Conservation (phyloP, 176 grass and related monocot genomes). For the Oryza glumipatula region DNA sequence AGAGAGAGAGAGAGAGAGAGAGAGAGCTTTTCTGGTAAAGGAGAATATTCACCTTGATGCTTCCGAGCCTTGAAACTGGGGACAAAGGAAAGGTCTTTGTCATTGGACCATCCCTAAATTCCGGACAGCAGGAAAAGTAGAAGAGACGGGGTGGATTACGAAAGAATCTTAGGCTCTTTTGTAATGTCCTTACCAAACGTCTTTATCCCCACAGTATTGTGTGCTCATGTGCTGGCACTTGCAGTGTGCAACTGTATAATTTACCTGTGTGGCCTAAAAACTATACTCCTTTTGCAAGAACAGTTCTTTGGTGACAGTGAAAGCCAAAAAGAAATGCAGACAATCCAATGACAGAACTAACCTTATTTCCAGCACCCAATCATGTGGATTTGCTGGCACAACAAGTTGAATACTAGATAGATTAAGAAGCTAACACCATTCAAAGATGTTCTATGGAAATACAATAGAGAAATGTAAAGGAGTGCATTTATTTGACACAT, state of each 20-base stretch:
- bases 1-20: background rate
- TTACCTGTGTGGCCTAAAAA: slow-evolving; percentile 13
- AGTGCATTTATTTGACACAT: background rate
- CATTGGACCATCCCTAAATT: slow-evolving; percentile 52
- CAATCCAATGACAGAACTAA: slow-evolving; percentile 1
- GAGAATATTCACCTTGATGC: slow-evolving; percentile 49
- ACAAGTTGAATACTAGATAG: slow-evolving; percentile 5
- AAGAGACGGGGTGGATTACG: slow-evolving; percentile 31
- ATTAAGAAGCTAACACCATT: background rate
- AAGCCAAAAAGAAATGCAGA: slow-evolving; percentile 22
- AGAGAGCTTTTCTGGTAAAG: slow-evolving; percentile 1
- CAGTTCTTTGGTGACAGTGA: slow-evolving; percentile 8
- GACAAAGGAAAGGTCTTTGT: slow-evolving; percentile 48
- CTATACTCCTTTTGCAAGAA: slow-evolving; percentile 5
- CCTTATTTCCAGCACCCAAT: background rate
- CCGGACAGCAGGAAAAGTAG: slow-evolving; percentile 43
- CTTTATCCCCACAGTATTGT: slow-evolving; percentile 14
- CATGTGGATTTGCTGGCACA: slow-evolving; percentile 10
- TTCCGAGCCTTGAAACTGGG: slow-evolving; percentile 36
- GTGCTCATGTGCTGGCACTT: slow-evolving; percentile 26
- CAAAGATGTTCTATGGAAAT: slow-evolving; percentile 6
- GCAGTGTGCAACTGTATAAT: slow-evolving; percentile 17
- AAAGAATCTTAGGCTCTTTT: slow-evolving; percentile 63
- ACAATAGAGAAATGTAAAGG: slow-evolving; percentile 4
- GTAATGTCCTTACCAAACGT: slow-evolving; percentile 37